These are phyloP conservation scores for Beta corolliflora DNA, from an alignment of 179 eudicot species.

Conservation along the genomic window DNA sequence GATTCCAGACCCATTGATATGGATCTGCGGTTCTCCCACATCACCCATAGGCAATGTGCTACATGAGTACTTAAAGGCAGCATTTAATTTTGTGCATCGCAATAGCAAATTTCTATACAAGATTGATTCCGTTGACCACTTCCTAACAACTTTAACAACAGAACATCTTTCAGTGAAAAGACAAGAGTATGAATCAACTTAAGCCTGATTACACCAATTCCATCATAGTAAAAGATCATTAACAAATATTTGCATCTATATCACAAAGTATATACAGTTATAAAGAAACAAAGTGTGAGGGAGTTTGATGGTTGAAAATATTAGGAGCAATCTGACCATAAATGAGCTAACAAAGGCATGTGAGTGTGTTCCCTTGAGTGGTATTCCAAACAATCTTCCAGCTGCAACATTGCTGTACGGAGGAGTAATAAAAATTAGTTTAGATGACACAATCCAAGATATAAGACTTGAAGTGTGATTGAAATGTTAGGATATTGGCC, in stretches of 20 bases:
- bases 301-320: not conserved
- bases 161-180: not conserved
- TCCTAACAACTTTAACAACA: not conserved
- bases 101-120: not conserved
- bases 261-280: not conserved
- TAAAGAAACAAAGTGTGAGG: not conserved
- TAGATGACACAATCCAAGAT: slow-evolving; percentile 1
- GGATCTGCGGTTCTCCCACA: too few relatives aligned
- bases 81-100: not conserved
- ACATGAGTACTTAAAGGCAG: not conserved
- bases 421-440: slow-evolving; percentile 4
- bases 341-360: slow-evolving; percentile 99
- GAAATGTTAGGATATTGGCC: not conserved
- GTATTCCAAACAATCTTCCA: slow-evolving; percentile 96
- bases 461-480: not conserved
- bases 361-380: slow-evolving; percentile 92
- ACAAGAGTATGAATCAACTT: not conserved
- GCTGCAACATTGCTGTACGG: slow-evolving; percentile 88
- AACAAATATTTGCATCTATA: slow-evolving; percentile 9
- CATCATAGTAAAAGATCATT: not conserved
- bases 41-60: not conserved
- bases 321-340: slow-evolving; percentile 56
- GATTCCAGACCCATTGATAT: not conserved
- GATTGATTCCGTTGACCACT: not conserved
- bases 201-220: not conserved